Evolutionary conservation across 805 yeast species (phyloP), one percentile per base, ranked within the genome.

Genomic region (Lipomyces mesembrius): DNA sequence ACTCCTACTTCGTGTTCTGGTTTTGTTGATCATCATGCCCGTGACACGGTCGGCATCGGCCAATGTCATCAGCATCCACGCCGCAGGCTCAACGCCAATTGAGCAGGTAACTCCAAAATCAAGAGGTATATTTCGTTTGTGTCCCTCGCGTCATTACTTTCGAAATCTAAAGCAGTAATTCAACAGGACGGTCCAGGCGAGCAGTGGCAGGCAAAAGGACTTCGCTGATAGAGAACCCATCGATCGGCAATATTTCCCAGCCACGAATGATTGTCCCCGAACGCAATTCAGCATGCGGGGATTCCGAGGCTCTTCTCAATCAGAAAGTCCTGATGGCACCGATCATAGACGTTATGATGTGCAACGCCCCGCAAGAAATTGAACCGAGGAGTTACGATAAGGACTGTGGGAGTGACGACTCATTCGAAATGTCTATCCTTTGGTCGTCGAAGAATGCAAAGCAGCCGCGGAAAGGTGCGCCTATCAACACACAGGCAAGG

Each of bases 381-480:
- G 34, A 37, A 43, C 53, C 17, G n/a, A 37, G 29, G 25, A 59
- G 54, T 20, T 34, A 9, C 20, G 34, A 29, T 22, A 59, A 57
- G n/a, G 68, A 55, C 22, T 51, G 59, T 54, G 66, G 61, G 6
- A 61, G 64, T 34, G 59, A 43, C 14, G 69, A 63, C 29, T 68
- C 71, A 22, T 68, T 68, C 46, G 71, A 68, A 39, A 57, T 51
- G 22, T 55, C 66, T 11, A 68, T 68, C 20, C 27, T 68, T 2
- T 68, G 71, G 71, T 67, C 71, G 39, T 65, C 70, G 17, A 66
- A 66, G 61, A 60, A 61, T 46, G 25, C 55, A 14, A 57, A 43
- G 25, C 61, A 57, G 29, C 53, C 34, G 39, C 43, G n/a, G 34
- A 39, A 17, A 51, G 59, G 17, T 20, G 57, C 22, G 43, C 39